Evolutionary conservation across 306 rosid species (phyloP).

Genomic region (Lagenaria siceraria): DNA sequence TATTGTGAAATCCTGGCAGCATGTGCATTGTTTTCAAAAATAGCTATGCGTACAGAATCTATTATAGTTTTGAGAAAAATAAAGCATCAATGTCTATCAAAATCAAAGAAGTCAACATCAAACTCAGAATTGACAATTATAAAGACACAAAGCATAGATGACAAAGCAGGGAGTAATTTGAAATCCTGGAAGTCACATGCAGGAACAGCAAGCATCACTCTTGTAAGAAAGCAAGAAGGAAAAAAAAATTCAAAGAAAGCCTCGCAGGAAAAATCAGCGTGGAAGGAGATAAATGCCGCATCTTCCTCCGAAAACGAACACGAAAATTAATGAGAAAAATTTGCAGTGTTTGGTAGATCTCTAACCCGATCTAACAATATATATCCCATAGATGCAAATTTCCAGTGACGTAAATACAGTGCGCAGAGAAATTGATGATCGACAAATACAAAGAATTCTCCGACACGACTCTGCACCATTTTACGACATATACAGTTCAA

Average conservation of each 20-base stretch:
- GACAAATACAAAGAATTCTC: neutral
- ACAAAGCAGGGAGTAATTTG: neutral
- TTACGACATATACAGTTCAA: neutral
- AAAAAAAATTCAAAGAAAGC: neutral
- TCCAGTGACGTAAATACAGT: neutral
- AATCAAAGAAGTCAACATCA: neutral
- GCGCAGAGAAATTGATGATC: neutral
- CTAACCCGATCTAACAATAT: neutral
- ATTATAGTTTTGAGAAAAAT: neutral
- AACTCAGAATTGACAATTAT: neutral
- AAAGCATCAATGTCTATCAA: neutral
- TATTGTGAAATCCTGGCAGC: neutral
- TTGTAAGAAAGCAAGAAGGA: neutral
- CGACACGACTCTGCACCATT: neutral
- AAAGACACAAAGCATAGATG: neutral
- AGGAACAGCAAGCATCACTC: neutral
- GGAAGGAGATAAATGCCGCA: neutral
- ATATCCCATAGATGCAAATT: neutral
- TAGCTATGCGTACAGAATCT: neutral
- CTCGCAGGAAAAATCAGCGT: neutral
- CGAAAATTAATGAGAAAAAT: neutral
- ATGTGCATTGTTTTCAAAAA: neutral
- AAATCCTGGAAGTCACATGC: neutral
- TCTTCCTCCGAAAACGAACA: neutral
- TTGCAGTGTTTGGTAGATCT: neutral